A percentile compares a stretch with the other conserved stretches of the same genome.
Evolutionary conservation across 768 basidiomycete species (phyloP).

Genomic region (Suillus hirtellus): DNA sequence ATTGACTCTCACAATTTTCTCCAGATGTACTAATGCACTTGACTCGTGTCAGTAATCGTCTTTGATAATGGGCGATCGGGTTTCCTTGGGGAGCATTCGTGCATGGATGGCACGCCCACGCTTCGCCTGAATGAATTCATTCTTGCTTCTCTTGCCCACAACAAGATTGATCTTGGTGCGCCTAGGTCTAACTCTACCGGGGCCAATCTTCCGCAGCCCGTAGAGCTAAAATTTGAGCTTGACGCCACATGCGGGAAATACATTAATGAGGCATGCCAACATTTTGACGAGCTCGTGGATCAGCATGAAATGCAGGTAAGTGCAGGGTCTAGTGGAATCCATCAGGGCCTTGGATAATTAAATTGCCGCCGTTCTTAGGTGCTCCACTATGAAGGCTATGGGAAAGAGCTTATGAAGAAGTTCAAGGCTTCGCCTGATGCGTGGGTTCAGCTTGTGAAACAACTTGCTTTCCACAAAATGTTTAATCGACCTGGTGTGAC

Average conservation of each 20-base stretch:
- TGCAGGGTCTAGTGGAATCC: conserved; percentile 7
- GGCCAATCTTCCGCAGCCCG: conserved; percentile 50
- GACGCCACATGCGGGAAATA: conserved; percentile 52
- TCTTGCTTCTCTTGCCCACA: conserved; percentile 68
- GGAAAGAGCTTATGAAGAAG: conserved; percentile 83
- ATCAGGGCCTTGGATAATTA: neutral
- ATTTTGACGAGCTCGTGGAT: conserved; percentile 75
- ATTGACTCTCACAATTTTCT: conserved; percentile 5
- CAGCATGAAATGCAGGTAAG: conserved; percentile 78
- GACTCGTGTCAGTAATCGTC: conserved; percentile 67
- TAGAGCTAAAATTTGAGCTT: conserved; percentile 71
- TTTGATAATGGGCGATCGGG: conserved; percentile 94
- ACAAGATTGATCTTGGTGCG: conserved; percentile 77
- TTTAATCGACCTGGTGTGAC: conserved; percentile 70
- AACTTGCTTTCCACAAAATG: conserved; percentile 93
- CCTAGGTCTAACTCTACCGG: conserved; percentile 36
- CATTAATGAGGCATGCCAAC: conserved; percentile 57
- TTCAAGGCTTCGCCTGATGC: conserved; percentile 89
- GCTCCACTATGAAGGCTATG: conserved; percentile 85
- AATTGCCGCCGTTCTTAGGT: conserved; percentile 42
- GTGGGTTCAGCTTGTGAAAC: conserved; percentile 93
- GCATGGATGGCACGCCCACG: conserved; percentile 94
- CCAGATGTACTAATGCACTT: conserved; percentile 6
- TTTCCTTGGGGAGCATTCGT: conserved; percentile 87
- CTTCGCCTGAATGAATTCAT: conserved; percentile 94